phyloP scores from a whole-genome alignment of 495 filamentous ascomycete genomes.

The Hypoxylon lienhwacheense region DNA sequence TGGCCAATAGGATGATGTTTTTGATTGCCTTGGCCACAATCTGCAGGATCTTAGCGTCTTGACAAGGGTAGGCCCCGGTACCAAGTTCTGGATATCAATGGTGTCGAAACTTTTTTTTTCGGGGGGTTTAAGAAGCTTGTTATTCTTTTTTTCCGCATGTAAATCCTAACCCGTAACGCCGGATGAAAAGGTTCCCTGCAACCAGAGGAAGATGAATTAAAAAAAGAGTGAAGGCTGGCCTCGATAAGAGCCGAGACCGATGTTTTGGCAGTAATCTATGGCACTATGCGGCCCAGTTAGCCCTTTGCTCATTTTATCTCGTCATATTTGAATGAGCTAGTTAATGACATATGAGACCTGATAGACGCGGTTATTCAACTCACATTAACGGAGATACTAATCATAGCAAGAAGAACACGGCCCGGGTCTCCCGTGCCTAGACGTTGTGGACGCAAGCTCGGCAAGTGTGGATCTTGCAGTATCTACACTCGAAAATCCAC shows the following conservation, averaged over 20 bases:
- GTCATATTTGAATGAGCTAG: constrained; percentile 16
- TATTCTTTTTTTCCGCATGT: constrained; percentile 19
- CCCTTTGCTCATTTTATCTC: constrained; percentile 14
- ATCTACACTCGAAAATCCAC: constrained; percentile 78
- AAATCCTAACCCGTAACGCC: constrained; percentile 26
- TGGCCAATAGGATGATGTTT: constrained; percentile 27
- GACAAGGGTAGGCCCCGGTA: constrained; percentile 25
- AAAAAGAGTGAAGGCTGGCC: constrained; percentile 17
- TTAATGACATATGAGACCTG: constrained; percentile 32
- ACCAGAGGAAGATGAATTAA: no score
- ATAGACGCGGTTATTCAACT: constrained; percentile 20
- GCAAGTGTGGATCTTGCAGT: constrained; percentile 77
- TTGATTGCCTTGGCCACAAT: constrained; percentile 19
- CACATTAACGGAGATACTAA: constrained; percentile 15
- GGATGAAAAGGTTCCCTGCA: constrained; percentile 20
- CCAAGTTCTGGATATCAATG: constrained; percentile 29
- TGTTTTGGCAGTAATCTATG: constrained; percentile 15
- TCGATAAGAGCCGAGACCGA: constrained; percentile 11
- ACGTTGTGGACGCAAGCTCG: constrained; percentile 64
- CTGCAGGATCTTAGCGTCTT: constrained; percentile 31
- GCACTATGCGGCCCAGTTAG: constrained; percentile 12
- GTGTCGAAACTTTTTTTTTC: constrained; percentile 31
- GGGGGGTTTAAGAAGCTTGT: constrained; percentile 20
- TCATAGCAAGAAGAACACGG: constrained; percentile 17
- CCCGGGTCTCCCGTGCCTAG: constrained; percentile 35